Evolutionary conservation across 75 land plant genomes (phyloP), one percentile per base, ranked within the genome.

Genomic region (Larix kaempferi): DNA sequence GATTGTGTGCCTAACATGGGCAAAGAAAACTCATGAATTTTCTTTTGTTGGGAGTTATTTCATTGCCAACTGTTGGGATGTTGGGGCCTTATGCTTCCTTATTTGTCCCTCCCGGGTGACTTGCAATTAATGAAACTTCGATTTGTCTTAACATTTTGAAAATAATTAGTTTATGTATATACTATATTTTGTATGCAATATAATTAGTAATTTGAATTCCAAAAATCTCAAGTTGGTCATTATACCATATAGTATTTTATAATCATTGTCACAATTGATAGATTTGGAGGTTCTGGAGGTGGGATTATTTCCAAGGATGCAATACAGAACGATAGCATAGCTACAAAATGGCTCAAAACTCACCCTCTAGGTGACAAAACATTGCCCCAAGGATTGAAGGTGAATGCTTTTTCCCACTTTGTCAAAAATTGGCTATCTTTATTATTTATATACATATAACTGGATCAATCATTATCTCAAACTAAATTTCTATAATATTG

Each of bases 291-390:
- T 75, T 71, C 76, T 74, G 89, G 89, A 59, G 82, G 88, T 69
- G 99, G 98, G 75, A 82, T 81, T 26, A 39, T 80, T 44, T 98
- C 99, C 19, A 98, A 95, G 78, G 98, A 98, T 80, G 98, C 98
- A 5, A n/a, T 98, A 35, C 98, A 96, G 21, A 98, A 95, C 73
- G 98, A 98, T 78, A 80, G 95, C 27, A 57, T 85, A 58, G 90
- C 86, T 2, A 25, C 74, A 3, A 87, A 83, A 58, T 98, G 98
- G 98, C 83, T 98, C 62, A 81, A 88, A 83, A 83, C 86, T 58
- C 99, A 98, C 76, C 86, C 92, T 8, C 88, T 94, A 62, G 92
- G 92, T 21, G 98, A 98, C 74, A 84, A 91, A 62, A 98, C 99
- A 52, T 90, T 98, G 15, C 80, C 91, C 3, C 98, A 95, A 83